Base-by-base conservation (phyloP, 2,329 filamentous ascomycete genomes). In the Eurotiales sp. region DNA sequence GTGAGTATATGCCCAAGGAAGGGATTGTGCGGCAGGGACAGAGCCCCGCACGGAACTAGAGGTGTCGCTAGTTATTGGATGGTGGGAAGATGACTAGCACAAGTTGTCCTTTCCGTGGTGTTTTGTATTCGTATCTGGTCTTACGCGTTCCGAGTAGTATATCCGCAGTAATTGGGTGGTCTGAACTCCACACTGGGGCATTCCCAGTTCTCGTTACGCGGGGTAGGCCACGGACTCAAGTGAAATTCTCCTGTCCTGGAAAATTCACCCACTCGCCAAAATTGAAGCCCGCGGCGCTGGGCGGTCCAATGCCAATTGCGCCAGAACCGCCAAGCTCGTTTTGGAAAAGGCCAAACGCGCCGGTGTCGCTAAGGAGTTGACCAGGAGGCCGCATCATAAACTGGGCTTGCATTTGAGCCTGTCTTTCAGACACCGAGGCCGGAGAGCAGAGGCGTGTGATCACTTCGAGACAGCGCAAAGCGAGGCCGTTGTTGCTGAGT, bases 191-290 rank as follows among this genome's bases (percentile, higher is more conserved):
- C n/a, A n/a, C n/a, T n/a, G n/a, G n/a, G n/a, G n/a, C n/a, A n/a
- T n/a, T n/a, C n/a, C n/a, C 15, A 37, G 15, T 7, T 15, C 3
- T 21, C 8, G 21, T 8, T 37, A 10, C 10, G 34, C 8, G 34
- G 34, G 5, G 34, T 19, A 19, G 17, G 19, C 5, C 5, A n/a
- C n/a, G 21, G 21, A 17, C 6, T 46, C 42, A 46, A 36, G 51
- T 41, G 27, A 49, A 43, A n/a, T 55, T 49, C 23, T 51, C 54
- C 41, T 54, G 54, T n/a, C 59, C 52, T 3, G 66, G 57, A 43
- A 67, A 71, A 50, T 69, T 69, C 30, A 70, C 64, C 68, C 68
- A 71, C 50, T 71, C 68, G 1, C 68, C 67, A 37, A 71, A 71
- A 50, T 71, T 67, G 62, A 71, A 66, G 1, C 62, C 65, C 11